These are phyloP conservation scores for Podaxis carcinomalis DNA, from an alignment of 768 basidiomycete genomes.

Conservation along the genomic window DNA sequence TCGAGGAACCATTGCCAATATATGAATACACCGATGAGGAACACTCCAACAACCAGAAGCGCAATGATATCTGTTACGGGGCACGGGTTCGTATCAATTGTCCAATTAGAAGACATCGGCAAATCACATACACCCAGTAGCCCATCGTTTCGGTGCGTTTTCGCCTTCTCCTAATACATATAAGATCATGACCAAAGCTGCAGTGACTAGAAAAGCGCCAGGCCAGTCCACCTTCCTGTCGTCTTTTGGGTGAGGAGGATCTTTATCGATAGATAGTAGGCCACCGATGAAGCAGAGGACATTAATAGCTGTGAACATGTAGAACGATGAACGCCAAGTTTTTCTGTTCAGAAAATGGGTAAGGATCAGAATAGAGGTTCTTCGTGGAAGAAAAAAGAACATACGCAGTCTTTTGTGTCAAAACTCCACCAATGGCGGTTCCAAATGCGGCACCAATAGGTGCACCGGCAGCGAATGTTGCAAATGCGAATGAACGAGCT, in stretches of 20 bases:
- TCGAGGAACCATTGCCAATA: slow-evolving; percentile 67
- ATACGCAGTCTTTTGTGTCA: slow-evolving; percentile 51
- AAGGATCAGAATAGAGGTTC: background rate
- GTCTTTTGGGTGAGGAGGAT: slow-evolving; percentile 36
- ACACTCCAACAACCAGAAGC: slow-evolving; percentile 56
- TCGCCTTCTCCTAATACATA: slow-evolving; percentile 71
- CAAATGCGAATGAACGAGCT: slow-evolving; percentile 72
- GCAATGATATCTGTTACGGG: slow-evolving; percentile 58
- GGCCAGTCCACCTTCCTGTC: slow-evolving; percentile 70
- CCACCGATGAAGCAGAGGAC: slow-evolving; percentile 49
- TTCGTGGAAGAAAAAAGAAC: slow-evolving; percentile 11
- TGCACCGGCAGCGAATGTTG: slow-evolving; percentile 81
- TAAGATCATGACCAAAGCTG: slow-evolving; percentile 63
- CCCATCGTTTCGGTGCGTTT: slow-evolving; percentile 56
- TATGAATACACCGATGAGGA: slow-evolving; percentile 53
- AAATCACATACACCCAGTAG: slow-evolving; percentile 31
- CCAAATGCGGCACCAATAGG: slow-evolving; percentile 79
- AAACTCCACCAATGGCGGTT: slow-evolving; percentile 61
- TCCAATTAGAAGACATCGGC: too few species aligned
- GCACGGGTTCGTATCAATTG: background rate
- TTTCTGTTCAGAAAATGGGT: slow-evolving; percentile 20
- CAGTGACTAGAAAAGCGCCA: slow-evolving; percentile 62
- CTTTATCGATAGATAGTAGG: slow-evolving; percentile 56
- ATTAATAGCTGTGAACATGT: slow-evolving; percentile 54
- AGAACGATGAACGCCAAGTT: slow-evolving; percentile 68